Evolutionary conservation across 2,329 filamentous ascomycete species (phyloP).

Genomic region (Leptographium galeiforme): DNA sequence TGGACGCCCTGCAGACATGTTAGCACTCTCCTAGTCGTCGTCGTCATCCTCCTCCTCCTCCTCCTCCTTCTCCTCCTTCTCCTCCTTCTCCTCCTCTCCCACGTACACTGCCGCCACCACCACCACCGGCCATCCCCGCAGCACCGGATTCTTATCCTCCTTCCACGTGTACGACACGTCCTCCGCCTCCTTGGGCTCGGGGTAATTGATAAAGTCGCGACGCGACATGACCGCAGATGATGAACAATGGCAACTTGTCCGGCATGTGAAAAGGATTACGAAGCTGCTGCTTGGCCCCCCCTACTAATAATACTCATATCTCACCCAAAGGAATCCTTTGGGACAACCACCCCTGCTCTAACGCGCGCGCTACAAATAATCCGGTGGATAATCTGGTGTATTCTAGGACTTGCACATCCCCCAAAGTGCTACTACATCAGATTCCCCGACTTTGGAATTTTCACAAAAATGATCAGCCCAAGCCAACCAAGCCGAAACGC

Average conservation of each 20-base stretch:
- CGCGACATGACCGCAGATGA: neutral
- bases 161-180: slow-evolving; percentile 17
- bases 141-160: slow-evolving; percentile 51
- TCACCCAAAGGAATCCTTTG: too few species aligned
- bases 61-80: neutral
- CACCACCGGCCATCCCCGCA: slow-evolving; percentile 52
- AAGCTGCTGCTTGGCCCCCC: too few species aligned
- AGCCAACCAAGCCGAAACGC: neutral
- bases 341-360: too few species aligned
- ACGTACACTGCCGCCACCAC: slow-evolving; percentile 28
- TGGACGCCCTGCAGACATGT: slow-evolving; percentile 35
- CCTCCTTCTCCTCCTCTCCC: neutral
- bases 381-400: too few species aligned
- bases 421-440: too few species aligned
- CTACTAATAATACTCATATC: too few species aligned
- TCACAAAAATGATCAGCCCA: neutral
- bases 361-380: too few species aligned
- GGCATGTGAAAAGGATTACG: too few species aligned
- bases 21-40: neutral
- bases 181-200: slow-evolving; percentile 25
- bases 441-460: too few species aligned
- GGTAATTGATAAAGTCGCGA: slow-evolving; percentile 28
- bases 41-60: neutral
- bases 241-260: too few species aligned
- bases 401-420: too few species aligned